Conservation (phyloP, 2,329 filamentous ascomycete genomes). For the Elsinoe necatrix region DNA sequence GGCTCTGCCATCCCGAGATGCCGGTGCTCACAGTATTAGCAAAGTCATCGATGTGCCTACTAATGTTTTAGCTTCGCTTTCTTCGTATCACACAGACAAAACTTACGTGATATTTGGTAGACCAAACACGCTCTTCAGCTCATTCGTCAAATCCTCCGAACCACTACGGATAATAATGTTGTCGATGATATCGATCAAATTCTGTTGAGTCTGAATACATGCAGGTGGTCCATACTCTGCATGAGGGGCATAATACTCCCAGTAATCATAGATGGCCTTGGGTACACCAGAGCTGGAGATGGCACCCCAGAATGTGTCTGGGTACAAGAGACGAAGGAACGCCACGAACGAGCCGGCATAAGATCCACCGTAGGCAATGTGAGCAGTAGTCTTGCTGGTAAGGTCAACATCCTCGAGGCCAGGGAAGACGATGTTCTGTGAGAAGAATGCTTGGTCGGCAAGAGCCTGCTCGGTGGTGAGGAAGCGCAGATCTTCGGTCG, state of each 20-base stretch:
- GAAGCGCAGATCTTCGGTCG: conserved; percentile 65
- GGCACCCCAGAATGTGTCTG: conserved; percentile 67
- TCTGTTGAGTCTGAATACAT: conserved; percentile 58
- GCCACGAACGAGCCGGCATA: conserved; percentile 76
- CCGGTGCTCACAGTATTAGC: conserved; percentile 38
- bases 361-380: conserved; percentile 73
- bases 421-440: conserved; percentile 59
- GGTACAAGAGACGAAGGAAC: conserved; percentile 67
- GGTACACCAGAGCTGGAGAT: conserved; percentile 77
- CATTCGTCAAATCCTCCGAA: conserved; percentile 31
- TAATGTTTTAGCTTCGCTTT: neutral
- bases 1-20: conserved; percentile 37
- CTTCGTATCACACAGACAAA: neutral
- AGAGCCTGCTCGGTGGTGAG: conserved; percentile 75
- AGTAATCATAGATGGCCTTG: conserved; percentile 69
- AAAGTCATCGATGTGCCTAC: conserved; percentile 44
- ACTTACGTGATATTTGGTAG: conserved; percentile 37
- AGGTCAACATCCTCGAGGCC: conserved; percentile 61
- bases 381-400: conserved; percentile 57
- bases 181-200: conserved; percentile 51
- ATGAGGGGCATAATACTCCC: conserved; percentile 56
- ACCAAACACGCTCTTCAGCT: conserved; percentile 48
- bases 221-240: conserved; percentile 48
- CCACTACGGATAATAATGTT: conserved; percentile 47
- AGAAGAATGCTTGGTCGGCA: conserved; percentile 76